Evolutionary conservation across 2,329 filamentous ascomycete genomes (phyloP).

Genomic region (Venturia aucupariae): DNA sequence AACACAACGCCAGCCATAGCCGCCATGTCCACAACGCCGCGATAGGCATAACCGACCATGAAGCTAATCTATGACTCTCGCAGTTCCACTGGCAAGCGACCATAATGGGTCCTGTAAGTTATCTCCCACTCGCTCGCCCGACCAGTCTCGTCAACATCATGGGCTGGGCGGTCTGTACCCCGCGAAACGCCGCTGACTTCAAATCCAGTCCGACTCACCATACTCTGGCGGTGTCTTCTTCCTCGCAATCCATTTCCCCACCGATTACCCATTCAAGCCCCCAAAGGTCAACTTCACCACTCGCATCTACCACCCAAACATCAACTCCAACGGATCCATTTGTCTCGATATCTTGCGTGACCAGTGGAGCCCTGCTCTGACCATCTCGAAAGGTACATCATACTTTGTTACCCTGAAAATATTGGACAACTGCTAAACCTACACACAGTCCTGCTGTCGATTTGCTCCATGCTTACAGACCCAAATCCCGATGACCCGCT

Average conservation of each 20-base stretch:
- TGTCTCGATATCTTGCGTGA: conserved; percentile 97
- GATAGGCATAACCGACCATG: not conserved
- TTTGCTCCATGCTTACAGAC: conserved; percentile 99
- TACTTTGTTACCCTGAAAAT: not conserved
- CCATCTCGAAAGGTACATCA: conserved; percentile 82
- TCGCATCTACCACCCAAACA: conserved; percentile 99
- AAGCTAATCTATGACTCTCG: conserved; percentile 18
- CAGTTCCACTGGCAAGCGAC: conserved; percentile 99
- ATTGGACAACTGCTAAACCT: conserved; percentile 15
- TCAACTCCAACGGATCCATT: conserved; percentile 99
- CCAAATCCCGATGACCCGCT: conserved; percentile 98
- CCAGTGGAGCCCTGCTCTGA: conserved; percentile 97
- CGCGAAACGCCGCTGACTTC: conserved; percentile 23
- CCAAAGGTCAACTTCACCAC: conserved; percentile 99
- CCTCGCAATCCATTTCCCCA: conserved; percentile 96
- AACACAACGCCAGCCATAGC: not conserved
- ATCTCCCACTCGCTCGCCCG: not conserved
- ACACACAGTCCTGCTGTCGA: conserved; percentile 76
- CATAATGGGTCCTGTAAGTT: conserved; percentile 98
- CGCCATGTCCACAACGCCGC: not conserved
- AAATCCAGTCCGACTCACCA: conserved; percentile 73
- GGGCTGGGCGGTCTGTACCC: not conserved
- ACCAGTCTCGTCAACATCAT: not conserved
- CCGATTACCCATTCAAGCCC: conserved; percentile 99
- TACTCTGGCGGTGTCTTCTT: conserved; percentile 99